Base-by-base conservation (phyloP, 306 rosid genomes). In the Malus sieversii region DNA sequence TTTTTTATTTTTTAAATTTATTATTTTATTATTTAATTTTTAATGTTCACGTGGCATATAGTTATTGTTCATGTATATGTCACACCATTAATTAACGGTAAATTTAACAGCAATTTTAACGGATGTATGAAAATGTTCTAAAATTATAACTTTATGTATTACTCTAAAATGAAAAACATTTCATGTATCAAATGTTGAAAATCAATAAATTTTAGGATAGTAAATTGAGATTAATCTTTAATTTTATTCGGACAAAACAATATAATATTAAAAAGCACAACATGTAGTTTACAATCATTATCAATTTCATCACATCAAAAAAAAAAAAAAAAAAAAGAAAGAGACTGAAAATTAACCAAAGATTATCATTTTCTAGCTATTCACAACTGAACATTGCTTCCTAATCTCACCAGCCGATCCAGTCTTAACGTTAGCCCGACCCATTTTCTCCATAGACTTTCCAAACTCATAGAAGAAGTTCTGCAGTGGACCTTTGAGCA, bases 361-460 rank as follows among this genome's bases (percentile, higher is more conserved):
- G 6, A 67, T 67, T 67, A 11, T 15, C 18, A 14, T 46, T 6
- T n/a, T 29, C 45, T 79, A 87, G 58, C 84, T 85, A 84, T 94
- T 94, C 27, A 90, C 90, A 57, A 87, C 8, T 8, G 86, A 93
- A 82, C 98, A 95, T 0, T 80, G 85, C 84, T 86, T 95, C 84
- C 97, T 92, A 61, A 95, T 92, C 85, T 90, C 88, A n/a, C 98
- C 98, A 22, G 77, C 66, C 10, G 93, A 68, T 8, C 97, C 98
- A 0, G 96, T 95, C 88, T 95, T 95, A 0, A 89, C 91, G 1
- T 78, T 79, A 66, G 87, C 9, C 76, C 84, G 63, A 13, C 95
- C 93, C 98, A 95, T 87, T 84, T 90, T 92, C 89, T 88, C 96
- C 83, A 89, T 81, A 6, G 97, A 84, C 29, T 15, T 52, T 30